Conservation (phyloP, 805 yeast genomes). For the Spathaspora arborariae region DNA sequence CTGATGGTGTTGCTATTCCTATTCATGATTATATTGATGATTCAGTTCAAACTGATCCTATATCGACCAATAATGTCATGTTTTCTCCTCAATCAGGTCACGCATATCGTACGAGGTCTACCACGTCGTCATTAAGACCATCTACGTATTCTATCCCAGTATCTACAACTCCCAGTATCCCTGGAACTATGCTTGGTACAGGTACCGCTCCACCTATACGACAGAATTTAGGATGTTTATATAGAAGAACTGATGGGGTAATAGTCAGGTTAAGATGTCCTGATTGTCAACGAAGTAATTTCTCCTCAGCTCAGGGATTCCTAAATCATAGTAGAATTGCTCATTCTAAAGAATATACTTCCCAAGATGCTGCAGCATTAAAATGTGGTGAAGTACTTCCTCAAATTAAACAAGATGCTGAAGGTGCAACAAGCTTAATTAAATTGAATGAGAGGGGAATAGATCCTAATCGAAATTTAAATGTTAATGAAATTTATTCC, state of each 20-base stretch:
- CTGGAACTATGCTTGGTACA: too few relatives aligned
- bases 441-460: slow-evolving; percentile 30
- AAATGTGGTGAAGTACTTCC: slow-evolving; percentile 58
- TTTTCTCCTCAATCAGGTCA: slow-evolving; percentile 14
- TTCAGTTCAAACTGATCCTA: neutral
- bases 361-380: slow-evolving; percentile 73
- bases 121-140: slow-evolving; percentile 54
- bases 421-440: slow-evolving; percentile 39
- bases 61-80: neutral
- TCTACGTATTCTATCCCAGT: slow-evolving; percentile 24
- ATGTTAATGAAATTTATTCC: slow-evolving; percentile 32
- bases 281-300: slow-evolving; percentile 62
- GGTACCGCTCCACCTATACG: neutral
- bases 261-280: slow-evolving; percentile 67
- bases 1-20: neutral
- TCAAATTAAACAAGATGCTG: slow-evolving; percentile 53
- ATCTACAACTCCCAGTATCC: neutral
- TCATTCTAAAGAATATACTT: slow-evolving; percentile 64
- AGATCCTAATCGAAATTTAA: slow-evolving; percentile 42
- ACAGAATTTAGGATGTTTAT: slow-evolving; percentile 46
- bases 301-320: slow-evolving; percentile 78
- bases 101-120: slow-evolving; percentile 46
- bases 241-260: slow-evolving; percentile 66
- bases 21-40: slow-evolving; percentile 1
- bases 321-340: slow-evolving; percentile 73